Base-by-base conservation (phyloP, 306 rosid species). In the Ormosia emarginata region DNA sequence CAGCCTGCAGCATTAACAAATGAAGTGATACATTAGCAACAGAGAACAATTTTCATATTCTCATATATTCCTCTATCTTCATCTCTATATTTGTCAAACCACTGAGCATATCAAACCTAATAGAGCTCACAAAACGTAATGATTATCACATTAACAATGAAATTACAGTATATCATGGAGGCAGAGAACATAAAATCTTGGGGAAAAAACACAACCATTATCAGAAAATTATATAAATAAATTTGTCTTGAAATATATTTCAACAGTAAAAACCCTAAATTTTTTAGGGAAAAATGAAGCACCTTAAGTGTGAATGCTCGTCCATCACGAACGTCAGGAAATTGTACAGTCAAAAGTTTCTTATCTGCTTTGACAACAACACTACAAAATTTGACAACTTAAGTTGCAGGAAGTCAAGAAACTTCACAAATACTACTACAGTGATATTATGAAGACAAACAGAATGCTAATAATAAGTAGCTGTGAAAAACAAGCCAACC, bases 281-380 rank as follows among this genome's bases (percentile, higher is more conserved):
- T 57, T 43, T 17, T 67, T 3, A 83, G 53, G 41, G 66, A 67
- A 57, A 10, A 78, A 75, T 53, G 17, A 84, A 62, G 88, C 82
- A 94, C 99, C 99, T 96, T 96, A 70, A 96, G 98, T 61, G 99
- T 93, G 90, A 96, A 91, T 56, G 97, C 88, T 63, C 97, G 88
- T 83, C 99, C 99, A 81, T 96, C 99, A 67, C 94, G 97, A 59
- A 92, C 97, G 89, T 93, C 99, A 36, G 97, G 94, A 88, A 96
- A 94, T 72, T 86, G 88, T 77, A 96, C 95, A 18, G 97, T 96
- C 94, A 96, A 85, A 79, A 96, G 98, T 75, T 96, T 96, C 86
- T 94, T 96, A 70, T 96, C 98, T 81, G 88, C 90, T 92, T 96
- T 93, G 81, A 94, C 88, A 82, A 90, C 95, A 67, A 96, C 99